Evolutionary conservation across 2,329 filamentous ascomycete species (phyloP), one percentile per base, ranked within the genome.

Genomic region (Pseudogymnoascus sp.): DNA sequence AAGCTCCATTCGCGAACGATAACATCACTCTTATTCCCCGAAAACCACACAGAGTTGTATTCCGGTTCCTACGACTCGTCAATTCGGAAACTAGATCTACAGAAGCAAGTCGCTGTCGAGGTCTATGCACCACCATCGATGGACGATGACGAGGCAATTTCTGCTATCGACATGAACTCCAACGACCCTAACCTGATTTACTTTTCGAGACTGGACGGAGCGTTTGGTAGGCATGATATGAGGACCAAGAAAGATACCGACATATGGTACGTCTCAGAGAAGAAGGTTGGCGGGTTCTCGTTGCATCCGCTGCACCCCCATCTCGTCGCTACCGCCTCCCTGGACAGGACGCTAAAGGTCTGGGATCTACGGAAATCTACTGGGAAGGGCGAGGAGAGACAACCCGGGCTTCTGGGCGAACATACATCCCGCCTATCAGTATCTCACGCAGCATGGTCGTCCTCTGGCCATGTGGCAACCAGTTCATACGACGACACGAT

Each of bases 201-300:
- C 70, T 97, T 97, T 74, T 93, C 92, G 0, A 97, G 93, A 0
- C 78, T 99, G 0, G 82, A 89, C 35, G 94, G 94, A 1, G 79
- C 79, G 0, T 86, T 97, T 28, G 92, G 92, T 0, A 86, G 88
- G 1, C 86, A 94, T 69, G 94, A 99, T 69, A 80, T 88, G 60
- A 85, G 93, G 6, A 80, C 82, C 0, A 76, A 79, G 0, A 75
- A 75, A 6, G 79, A 84, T 2, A 80, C 82, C 0, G 83, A 91
- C 14, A 77, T 89, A 1, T 95, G 90, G 82, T 80, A 84, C 7
- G 77, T 97, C 0, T 89, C 87, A 0, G 92, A 95, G 60, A 92
- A 96, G 73, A 99, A 99, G 71, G 97, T 99, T 60, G 94, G 94
- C 16, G 94, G 94, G 0, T 97, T 97, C 74, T 89, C 87, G 0